Evolutionary conservation across 192 early-diverging fungal genomes (phyloP).

Genomic region (Backusella westeae): DNA sequence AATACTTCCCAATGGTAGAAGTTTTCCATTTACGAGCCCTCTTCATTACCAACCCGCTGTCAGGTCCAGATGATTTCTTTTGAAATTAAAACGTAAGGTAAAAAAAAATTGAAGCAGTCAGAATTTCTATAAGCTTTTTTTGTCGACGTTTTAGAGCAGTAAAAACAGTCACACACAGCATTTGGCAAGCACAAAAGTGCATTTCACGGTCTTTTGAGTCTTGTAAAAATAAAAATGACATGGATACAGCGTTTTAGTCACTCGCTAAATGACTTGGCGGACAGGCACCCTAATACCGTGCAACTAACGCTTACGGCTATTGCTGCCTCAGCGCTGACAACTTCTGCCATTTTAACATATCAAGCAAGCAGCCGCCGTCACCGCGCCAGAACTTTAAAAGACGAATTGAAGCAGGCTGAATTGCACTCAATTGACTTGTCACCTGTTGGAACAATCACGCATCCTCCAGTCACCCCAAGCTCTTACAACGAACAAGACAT

Average conservation of each 20-base stretch:
- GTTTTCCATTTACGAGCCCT: no score
- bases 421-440: slow-evolving; percentile 8
- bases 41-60: no score
- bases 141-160: not conserved
- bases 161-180: not conserved
- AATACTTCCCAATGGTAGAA: no score
- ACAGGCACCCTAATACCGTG: not conserved
- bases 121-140: no score
- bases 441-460: not conserved
- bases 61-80: no score
- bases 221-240: not conserved
- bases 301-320: slow-evolving; percentile 51
- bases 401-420: slow-evolving; percentile 39
- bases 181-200: not conserved
- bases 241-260: not conserved
- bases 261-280: not conserved
- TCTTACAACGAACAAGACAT: slow-evolving; percentile 35
- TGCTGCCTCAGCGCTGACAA: slow-evolving; percentile 66
- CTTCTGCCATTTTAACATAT: slow-evolving; percentile 52
- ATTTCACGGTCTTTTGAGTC: not conserved
- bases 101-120: no score
- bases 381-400: slow-evolving; percentile 54
- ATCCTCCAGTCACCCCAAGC: not conserved
- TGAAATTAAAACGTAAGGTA: no score
- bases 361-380: slow-evolving; percentile 46